Percentiles rank a stretch among this genome's conserved stretches.
These are phyloP conservation scores for Salvia hispanica DNA, from an alignment of 257 asterid genomes.

Conservation along the genomic window DNA sequence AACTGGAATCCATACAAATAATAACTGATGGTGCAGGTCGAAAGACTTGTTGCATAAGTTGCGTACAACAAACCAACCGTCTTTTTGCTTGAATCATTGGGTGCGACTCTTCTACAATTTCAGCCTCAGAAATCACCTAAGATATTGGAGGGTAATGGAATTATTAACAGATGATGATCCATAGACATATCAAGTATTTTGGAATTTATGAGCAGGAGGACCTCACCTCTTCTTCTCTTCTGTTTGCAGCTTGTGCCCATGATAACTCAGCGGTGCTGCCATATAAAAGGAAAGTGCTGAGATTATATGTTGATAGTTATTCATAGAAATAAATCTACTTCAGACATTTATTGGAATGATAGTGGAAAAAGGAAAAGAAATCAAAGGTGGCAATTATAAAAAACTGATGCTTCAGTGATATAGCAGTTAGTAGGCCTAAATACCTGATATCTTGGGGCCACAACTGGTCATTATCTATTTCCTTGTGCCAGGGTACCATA, in stretches of 20 bases:
- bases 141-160: slow-evolving; percentile 1
- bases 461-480: slow-evolving; percentile 36
- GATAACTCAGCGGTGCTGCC: slow-evolving; percentile 44
- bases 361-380: neutral
- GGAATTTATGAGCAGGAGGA: slow-evolving; percentile 19
- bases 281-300: slow-evolving; percentile 24
- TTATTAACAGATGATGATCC: slow-evolving; percentile 16
- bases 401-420: neutral
- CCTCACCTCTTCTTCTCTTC: slow-evolving; percentile 53
- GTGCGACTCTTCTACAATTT: slow-evolving; percentile 35
- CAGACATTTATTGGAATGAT: neutral
- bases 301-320: slow-evolving; percentile 5
- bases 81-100: slow-evolving; percentile 53
- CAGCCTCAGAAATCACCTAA: slow-evolving; percentile 53
- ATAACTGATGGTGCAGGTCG: slow-evolving; percentile 50
- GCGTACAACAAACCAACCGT: slow-evolving; percentile 55
- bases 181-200: neutral
- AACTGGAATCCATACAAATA: slow-evolving; percentile 51
- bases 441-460: slow-evolving; percentile 51
- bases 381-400: neutral
- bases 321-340: neutral
- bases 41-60: slow-evolving; percentile 61
- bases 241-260: slow-evolving; percentile 58
- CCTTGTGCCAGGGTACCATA: slow-evolving; percentile 63
- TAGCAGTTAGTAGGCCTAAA: slow-evolving; percentile 17